Base-by-base conservation (phyloP, 108 stramenopile species). In the Stephanodiscus minutulus region DNA sequence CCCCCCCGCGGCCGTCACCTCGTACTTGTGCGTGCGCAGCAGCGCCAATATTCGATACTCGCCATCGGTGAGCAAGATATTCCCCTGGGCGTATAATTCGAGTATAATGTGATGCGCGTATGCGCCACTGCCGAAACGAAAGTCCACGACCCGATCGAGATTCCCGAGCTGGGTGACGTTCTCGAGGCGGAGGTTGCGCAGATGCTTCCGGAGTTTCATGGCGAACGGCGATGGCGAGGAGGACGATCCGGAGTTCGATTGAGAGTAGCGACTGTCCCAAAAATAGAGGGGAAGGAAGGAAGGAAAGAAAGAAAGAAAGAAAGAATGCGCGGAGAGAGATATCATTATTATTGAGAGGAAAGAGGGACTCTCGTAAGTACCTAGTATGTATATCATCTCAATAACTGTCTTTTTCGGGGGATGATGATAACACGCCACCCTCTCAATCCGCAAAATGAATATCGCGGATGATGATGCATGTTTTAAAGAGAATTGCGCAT, bases 201-300 rank as follows among this genome's bases (percentile, higher is more conserved):
- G 70, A 71, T 98, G 97, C 75, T 98, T 98, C n/a, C 98, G 88
- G 53, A 99, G 75, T 77, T 97, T 98, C 86, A 94, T 92, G 73
- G 91, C 86, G 75, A 99, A 98, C 44, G 86, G 89, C 36, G 89
- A 87, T 1, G 96, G 97, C 86, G 95, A 88, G 59, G 84, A 61
- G 24, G 81, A 46, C 21, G 63, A 41, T 12, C 44, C 39, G 41
- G 62, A 84, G 76, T 44, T 36, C 29, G 70, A 66, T 58, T 61
- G 62, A 9, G 75, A 43, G 52, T 66, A 72, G 44, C 73, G 70
- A 33, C 70, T 72, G 49, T 15, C 13, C n/a, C n/a, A n/a, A n/a
- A n/a, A n/a, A n/a, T n/a, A n/a, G n/a, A n/a, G n/a, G n/a, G n/a
- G n/a, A n/a, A n/a, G n/a, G 39, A 22, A 6, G 10, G 0, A 46